Percentiles rank a stretch among this genome's conserved stretches.
phyloP scores from a whole-genome alignment of 1,139 yeast genomes.

The Blastobotrys aristatus region DNA sequence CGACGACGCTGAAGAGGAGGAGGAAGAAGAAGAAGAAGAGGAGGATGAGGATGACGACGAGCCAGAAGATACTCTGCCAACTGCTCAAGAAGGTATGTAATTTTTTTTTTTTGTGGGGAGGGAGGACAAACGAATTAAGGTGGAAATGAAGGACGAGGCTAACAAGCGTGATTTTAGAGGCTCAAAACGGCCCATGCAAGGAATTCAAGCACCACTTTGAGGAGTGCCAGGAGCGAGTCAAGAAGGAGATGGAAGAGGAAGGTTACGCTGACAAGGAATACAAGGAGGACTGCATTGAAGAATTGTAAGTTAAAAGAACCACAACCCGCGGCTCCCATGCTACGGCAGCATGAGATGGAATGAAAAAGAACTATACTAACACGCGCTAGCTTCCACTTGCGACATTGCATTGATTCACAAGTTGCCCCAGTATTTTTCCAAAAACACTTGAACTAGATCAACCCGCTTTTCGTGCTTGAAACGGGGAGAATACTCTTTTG shows the following conservation, averaged over 20 bases:
- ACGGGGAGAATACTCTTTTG: too few relatives aligned
- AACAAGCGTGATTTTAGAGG: conserved; percentile 21
- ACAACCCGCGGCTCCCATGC: background rate
- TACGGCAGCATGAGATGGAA: background rate
- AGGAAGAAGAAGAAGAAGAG: conserved; percentile 42
- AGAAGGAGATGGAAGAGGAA: conserved; percentile 76
- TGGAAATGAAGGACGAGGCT: too few relatives aligned
- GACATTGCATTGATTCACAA: conserved; percentile 89
- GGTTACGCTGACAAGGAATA: conserved; percentile 73
- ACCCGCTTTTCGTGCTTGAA: too few relatives aligned
- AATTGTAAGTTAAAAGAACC: conserved; percentile 42
- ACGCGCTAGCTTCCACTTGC: conserved; percentile 66
- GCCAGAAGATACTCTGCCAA: conserved; percentile 34
- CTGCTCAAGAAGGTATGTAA: conserved; percentile 27
- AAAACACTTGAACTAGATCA: conserved; percentile 39
- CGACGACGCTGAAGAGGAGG: conserved; percentile 38
- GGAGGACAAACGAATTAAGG: too few relatives aligned
- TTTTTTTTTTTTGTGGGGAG: background rate
- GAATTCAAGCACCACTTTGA: conserved; percentile 82
- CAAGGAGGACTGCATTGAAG: conserved; percentile 97
- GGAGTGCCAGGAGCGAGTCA: conserved; percentile 93
- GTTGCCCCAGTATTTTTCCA: conserved; percentile 87
- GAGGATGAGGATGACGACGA: conserved; percentile 53
- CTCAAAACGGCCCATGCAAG: conserved; percentile 62
- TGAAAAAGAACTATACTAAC: background rate